These are phyloP conservation scores for Aureobasidium melanogenum DNA, from an alignment of 2,329 filamentous ascomycete genomes.

Conservation along the genomic window DNA sequence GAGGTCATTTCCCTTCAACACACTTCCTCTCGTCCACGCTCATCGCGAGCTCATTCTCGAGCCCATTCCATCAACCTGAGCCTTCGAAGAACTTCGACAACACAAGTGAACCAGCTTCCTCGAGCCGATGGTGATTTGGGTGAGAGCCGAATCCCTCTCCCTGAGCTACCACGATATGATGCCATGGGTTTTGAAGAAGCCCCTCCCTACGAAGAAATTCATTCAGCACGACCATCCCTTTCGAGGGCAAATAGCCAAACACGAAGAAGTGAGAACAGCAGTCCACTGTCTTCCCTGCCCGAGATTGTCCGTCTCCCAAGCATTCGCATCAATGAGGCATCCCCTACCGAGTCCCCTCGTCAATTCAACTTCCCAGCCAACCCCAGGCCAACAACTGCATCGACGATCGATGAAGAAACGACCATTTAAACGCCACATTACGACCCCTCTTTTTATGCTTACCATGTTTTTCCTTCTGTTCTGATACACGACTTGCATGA, in stretches of 20 bases:
- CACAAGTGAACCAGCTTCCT: neutral
- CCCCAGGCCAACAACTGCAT: neutral
- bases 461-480: neutral
- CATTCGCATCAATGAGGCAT: constrained; percentile 34
- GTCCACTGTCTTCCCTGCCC: constrained; percentile 24
- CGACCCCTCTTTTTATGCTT: constrained; percentile 1
- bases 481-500: neutral
- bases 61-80: constrained; percentile 16
- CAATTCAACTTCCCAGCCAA: neutral
- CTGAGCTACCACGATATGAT: constrained; percentile 28
- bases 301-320: constrained; percentile 33
- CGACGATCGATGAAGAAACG: constrained; percentile 12
- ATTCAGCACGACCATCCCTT: constrained; percentile 4
- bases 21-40: constrained; percentile 24
- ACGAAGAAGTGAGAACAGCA: constrained; percentile 14
- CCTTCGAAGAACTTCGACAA: constrained; percentile 4
- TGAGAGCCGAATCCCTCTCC: constrained; percentile 21
- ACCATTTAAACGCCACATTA: neutral
- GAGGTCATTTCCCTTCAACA: constrained; percentile 34
- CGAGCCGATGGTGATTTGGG: constrained; percentile 23
- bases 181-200: constrained; percentile 34
- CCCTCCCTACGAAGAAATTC: constrained; percentile 31
- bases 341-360: constrained; percentile 20
- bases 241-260: constrained; percentile 3
- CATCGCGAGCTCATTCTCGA: constrained; percentile 14